These are phyloP conservation scores for Rugonectria rugulosa DNA, from an alignment of 2,329 filamentous ascomycete species.

Conservation along the genomic window DNA sequence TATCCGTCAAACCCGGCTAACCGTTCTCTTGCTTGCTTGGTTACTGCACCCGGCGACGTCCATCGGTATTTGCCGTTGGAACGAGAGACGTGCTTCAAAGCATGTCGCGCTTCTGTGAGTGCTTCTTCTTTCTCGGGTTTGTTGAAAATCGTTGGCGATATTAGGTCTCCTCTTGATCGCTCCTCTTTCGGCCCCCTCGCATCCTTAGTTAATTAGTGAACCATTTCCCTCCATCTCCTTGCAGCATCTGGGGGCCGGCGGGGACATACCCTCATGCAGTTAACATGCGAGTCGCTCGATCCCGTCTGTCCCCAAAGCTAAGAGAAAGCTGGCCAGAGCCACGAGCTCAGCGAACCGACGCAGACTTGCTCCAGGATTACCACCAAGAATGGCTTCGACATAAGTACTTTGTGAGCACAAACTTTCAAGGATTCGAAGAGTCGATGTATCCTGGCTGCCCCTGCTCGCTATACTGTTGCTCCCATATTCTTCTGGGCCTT, in stretches of 20 bases:
- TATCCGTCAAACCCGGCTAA: not conserved
- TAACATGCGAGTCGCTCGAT: conserved; percentile 22
- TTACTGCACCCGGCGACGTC: conserved; percentile 8
- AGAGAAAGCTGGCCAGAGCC: conserved; percentile 12
- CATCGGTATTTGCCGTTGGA: not conserved
- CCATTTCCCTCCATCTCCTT: not conserved
- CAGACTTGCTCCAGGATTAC: too few species aligned
- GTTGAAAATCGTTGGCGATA: too few species aligned
- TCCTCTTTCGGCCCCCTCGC: conserved; percentile 4
- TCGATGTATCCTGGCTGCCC: not conserved
- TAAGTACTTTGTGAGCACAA: too few species aligned
- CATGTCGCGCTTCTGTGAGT: too few species aligned
- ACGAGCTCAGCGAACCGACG: conserved; percentile 18
- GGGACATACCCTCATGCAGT: not conserved
- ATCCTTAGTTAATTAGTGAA: conserved; percentile 4
- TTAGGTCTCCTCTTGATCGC: too few species aligned
- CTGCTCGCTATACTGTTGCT: not conserved
- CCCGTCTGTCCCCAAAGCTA: conserved; percentile 5
- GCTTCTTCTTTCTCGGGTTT: too few species aligned
- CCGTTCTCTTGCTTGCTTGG: not conserved
- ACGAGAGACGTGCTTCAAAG: not conserved
- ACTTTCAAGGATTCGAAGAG: too few species aligned
- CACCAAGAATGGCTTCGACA: too few species aligned
- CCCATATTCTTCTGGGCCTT: not conserved
- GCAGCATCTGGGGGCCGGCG: not conserved